phyloP scores from a whole-genome alignment of 352 stramenopile species.

The Aphanomyces stellatus region DNA sequence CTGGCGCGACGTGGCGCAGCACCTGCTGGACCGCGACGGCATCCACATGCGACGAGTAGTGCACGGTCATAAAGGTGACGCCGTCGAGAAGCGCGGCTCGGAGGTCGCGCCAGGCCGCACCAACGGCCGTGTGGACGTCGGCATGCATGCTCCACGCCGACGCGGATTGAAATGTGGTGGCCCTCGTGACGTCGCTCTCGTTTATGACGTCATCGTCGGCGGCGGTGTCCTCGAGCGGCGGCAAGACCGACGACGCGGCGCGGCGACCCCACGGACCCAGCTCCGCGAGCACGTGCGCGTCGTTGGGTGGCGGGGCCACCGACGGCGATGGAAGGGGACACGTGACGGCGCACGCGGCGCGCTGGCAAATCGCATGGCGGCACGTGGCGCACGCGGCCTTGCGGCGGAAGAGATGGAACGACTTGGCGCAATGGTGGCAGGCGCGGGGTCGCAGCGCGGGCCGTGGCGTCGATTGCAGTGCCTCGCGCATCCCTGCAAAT shows the following conservation, averaged over 20 bases:
- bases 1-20: not conserved
- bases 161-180: not conserved
- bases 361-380: not conserved
- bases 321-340: not conserved
- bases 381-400: not conserved
- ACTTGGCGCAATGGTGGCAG: not conserved
- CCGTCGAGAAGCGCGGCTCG: not conserved
- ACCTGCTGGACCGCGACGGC: not conserved
- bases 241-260: not conserved
- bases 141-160: constrained; percentile 5
- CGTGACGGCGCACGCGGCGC: not conserved
- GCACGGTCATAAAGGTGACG: not conserved
- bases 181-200: not conserved
- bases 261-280: too few species aligned
- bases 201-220: too few species aligned
- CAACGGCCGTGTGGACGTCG: not conserved
- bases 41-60: not conserved
- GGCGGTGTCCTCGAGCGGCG: too few species aligned
- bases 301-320: not conserved
- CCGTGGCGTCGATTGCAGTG: not conserved
- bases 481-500: not conserved
- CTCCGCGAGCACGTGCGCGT: too few species aligned
- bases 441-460: not conserved
- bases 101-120: not conserved
- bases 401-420: constrained; percentile 5